Percentiles rank a stretch among this genome's conserved stretches.
phyloP scores from a whole-genome alignment of 352 stramenopile genomes.

The Globisporangium nunn region DNA sequence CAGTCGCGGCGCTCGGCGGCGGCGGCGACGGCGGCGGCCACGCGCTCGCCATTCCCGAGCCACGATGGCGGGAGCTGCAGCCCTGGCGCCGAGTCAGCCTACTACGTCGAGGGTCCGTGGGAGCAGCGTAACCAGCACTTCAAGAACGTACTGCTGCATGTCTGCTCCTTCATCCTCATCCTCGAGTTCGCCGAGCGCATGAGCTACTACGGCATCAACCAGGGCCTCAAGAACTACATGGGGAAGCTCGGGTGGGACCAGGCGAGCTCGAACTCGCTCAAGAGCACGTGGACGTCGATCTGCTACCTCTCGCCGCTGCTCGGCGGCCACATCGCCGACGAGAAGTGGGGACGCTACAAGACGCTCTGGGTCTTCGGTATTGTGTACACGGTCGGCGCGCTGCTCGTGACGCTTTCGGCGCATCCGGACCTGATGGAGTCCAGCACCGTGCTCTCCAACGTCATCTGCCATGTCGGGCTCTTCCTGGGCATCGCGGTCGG shows the following conservation, averaged over 20 bases:
- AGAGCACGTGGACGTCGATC: conserved; percentile 85
- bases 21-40: neutral
- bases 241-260: conserved; percentile 63
- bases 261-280: conserved; percentile 81
- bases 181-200: conserved; percentile 81
- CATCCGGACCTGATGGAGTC: conserved; percentile 48
- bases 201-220: conserved; percentile 87
- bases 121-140: conserved; percentile 72
- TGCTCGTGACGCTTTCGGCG: conserved; percentile 60
- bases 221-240: conserved; percentile 86
- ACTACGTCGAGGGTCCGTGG: conserved; percentile 73
- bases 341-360: conserved; percentile 81
- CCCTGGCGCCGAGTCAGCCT: conserved; percentile 28
- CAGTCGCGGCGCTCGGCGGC: neutral
- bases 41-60: conserved; percentile 1
- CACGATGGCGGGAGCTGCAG: neutral
- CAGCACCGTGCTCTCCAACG: conserved; percentile 33
- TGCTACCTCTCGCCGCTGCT: conserved; percentile 80
- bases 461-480: conserved; percentile 68
- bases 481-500: conserved; percentile 70
- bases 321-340: conserved; percentile 79
- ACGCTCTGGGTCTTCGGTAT: conserved; percentile 80
- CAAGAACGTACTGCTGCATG: conserved; percentile 77
- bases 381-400: conserved; percentile 68
- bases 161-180: conserved; percentile 84